Evolutionary conservation across 441 rosid species (phyloP), one percentile per base, ranked within the genome.

Genomic region (Populus hybrid): DNA sequence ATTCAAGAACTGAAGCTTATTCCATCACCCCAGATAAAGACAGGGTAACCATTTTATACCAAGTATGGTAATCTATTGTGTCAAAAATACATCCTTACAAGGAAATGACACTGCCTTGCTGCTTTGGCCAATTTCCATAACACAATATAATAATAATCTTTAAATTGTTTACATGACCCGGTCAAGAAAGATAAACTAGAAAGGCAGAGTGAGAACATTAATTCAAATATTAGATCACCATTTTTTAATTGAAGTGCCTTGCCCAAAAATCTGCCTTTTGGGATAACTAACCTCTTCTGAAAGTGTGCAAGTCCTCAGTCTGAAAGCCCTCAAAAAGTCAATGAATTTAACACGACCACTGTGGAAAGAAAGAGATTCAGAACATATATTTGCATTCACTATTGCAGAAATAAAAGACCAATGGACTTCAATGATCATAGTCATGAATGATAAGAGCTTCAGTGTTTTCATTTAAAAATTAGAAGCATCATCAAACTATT

Each of bases 331-430:
- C 79, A 87, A 80, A 81, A 95, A 94, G 78, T 89, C 88, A 75
- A 69, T 79, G 78, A 85, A 81, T 72, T 73, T 85, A 83, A 95
- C 94, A 77, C 84, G 84, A 61, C 98, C 99, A 77, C 99, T 95
- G 94, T 84, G 85, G 80, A 77, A 42, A 82, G 54, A 70, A 75
- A 73, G 35, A 38, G 59, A 38, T 50, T 78, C 65, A 81, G 54
- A 35, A 70, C n/a, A 65, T 34, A 24, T 28, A 34, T 28, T 65
- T 20, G 26, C 36, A 61, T 42, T 75, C 59, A 1, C 4, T 24
- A 57, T 67, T 38, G 2, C 30, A 50, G 23, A 11, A 72, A 59
- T 3, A 24, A 40, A 36, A 6, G 26, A 21, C 20, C 16, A 42
- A 26, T 36, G 18, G 8, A 28, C 4, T 40, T 21, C 23, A 70